Percentiles rank a stretch among this genome's conserved stretches.
These are phyloP conservation scores for Xylaria intraflava DNA, from an alignment of 495 filamentous ascomycete species.

Conservation along the genomic window DNA sequence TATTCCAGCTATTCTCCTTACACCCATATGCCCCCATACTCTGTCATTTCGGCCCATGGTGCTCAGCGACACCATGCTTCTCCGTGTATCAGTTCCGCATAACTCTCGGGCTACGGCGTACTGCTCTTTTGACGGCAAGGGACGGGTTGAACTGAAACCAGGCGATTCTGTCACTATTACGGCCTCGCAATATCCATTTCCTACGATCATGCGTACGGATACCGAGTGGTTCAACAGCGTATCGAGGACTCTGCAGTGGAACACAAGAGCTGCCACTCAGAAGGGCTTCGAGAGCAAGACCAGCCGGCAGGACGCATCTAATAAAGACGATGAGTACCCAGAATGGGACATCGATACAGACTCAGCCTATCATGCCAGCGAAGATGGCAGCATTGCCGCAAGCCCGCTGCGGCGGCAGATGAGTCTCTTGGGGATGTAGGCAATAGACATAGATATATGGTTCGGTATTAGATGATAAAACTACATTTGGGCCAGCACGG, in stretches of 20 bases:
- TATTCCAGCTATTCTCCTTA: slow-evolving; percentile 94
- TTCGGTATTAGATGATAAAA: slow-evolving; percentile 14
- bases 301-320: slow-evolving; percentile 27
- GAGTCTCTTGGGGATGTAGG: slow-evolving; percentile 51
- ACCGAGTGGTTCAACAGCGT: slow-evolving; percentile 95
- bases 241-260: slow-evolving; percentile 85
- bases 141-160: slow-evolving; percentile 79
- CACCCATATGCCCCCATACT: slow-evolving; percentile 95
- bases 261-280: slow-evolving; percentile 77
- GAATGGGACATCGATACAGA: slow-evolving; percentile 86
- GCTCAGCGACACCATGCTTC: slow-evolving; percentile 87
- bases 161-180: slow-evolving; percentile 94
- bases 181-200: slow-evolving; percentile 92
- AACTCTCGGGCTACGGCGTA: slow-evolving; percentile 85
- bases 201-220: slow-evolving; percentile 73
- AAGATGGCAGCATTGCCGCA: slow-evolving; percentile 51
- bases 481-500: slow-evolving; percentile 2
- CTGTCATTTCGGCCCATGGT: slow-evolving; percentile 97
- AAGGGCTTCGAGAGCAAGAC: slow-evolving; percentile 60
- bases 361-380: slow-evolving; percentile 56
- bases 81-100: slow-evolving; percentile 79
- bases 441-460: slow-evolving; percentile 20
- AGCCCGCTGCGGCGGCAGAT: slow-evolving; percentile 64
- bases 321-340: slow-evolving; percentile 43
- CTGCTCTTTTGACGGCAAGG: slow-evolving; percentile 94